Conservation (phyloP, 805 yeast species). For the Candida orba region DNA sequence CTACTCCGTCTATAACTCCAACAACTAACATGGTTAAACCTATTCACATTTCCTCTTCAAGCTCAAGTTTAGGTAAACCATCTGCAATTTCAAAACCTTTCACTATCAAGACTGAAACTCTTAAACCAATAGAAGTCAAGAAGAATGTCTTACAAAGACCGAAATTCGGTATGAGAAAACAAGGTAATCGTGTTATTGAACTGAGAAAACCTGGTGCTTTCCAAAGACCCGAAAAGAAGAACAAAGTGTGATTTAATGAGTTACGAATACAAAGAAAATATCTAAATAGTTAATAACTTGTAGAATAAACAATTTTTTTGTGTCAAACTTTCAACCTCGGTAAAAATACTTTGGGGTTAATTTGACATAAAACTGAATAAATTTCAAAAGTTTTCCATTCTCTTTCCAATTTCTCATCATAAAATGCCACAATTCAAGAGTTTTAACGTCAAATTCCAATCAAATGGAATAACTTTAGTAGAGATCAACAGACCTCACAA, state of each 20-base stretch:
- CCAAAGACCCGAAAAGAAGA: conserved; percentile 18
- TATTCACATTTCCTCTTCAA: too few relatives aligned
- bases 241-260: conserved; percentile 7
- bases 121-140: background rate
- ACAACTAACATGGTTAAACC: too few relatives aligned
- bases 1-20: too few relatives aligned
- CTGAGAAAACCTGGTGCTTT: conserved; percentile 25
- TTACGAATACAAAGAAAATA: too few relatives aligned
- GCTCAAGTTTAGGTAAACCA: too few relatives aligned
- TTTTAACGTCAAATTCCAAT: conserved; percentile 12
- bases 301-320: conserved; percentile 5
- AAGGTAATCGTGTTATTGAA: conserved; percentile 15
- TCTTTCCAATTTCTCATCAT: background rate
- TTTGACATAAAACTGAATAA: background rate
- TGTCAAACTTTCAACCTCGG: too few relatives aligned
- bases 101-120: too few relatives aligned
- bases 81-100: too few relatives aligned
- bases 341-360: background rate
- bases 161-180: conserved; percentile 19
- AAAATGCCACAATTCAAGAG: conserved; percentile 9
- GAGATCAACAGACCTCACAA: conserved; percentile 54
- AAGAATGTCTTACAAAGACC: conserved; percentile 13
- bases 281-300: too few relatives aligned
- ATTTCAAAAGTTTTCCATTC: background rate
- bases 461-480: conserved; percentile 31